A percentile compares a stretch with the other conserved stretches of the same genome.
Evolutionary conservation across 352 stramenopile genomes (phyloP).

Genomic region (Phytopythium montanum): DNA sequence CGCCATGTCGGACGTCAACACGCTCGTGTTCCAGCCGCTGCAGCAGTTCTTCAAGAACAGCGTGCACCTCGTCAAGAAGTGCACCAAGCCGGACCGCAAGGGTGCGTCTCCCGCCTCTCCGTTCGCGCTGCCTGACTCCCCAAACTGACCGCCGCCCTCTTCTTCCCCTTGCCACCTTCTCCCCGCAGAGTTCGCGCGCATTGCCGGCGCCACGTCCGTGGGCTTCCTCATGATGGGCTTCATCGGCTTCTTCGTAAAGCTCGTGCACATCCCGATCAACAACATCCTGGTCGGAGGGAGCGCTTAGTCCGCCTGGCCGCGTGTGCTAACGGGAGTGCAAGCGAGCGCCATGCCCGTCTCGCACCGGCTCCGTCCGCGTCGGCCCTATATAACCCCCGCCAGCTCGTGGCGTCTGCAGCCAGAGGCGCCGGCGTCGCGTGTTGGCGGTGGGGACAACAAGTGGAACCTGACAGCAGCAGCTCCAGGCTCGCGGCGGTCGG

Average conservation of each 20-base stretch:
- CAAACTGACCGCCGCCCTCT: slow-evolving; percentile 4
- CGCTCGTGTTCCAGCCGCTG: slow-evolving; percentile 94
- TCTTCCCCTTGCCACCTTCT: neutral
- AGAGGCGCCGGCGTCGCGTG: neutral
- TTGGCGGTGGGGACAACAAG: neutral
- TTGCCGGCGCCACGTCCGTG: slow-evolving; percentile 93
- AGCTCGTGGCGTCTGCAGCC: neutral
- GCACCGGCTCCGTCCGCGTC: neutral
- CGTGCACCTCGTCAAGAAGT: slow-evolving; percentile 98
- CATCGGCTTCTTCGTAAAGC: slow-evolving; percentile 99
- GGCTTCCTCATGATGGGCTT: slow-evolving; percentile 99
- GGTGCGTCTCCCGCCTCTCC: slow-evolving; percentile 39
- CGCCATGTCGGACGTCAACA: slow-evolving; percentile 87
- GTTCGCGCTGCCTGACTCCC: slow-evolving; percentile 1
- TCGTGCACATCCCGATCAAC: slow-evolving; percentile 99
- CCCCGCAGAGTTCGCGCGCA: slow-evolving; percentile 91
- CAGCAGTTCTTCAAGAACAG: slow-evolving; percentile 97
- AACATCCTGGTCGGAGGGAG: slow-evolving; percentile 97
- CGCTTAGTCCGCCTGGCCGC: slow-evolving; percentile 37
- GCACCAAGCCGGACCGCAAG: slow-evolving; percentile 99
- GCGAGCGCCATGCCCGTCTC: neutral
- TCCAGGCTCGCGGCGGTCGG: neutral
- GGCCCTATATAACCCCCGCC: neutral
- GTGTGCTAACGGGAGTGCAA: neutral
- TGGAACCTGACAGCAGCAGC: neutral